A percentile compares a stretch with the other conserved stretches of the same genome.
Conservation (phyloP, 169 alveolate species). For the Plasmodium adleri region DNA sequence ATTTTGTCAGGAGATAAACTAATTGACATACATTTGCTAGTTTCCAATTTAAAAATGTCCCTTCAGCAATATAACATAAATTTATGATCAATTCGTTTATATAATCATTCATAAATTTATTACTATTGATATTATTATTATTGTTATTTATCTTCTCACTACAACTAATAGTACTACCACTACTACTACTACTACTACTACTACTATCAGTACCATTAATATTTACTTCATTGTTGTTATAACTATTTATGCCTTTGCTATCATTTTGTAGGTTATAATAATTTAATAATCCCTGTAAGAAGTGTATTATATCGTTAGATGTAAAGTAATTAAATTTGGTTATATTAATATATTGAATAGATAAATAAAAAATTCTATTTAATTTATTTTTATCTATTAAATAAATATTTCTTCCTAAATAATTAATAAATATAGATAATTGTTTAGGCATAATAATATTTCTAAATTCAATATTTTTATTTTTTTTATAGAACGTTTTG, state of each 20-base stretch:
- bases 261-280: constrained; percentile 1
- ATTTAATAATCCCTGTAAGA: constrained; percentile 57
- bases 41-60: constrained; percentile 30
- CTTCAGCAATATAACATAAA: constrained; percentile 44
- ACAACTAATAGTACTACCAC: not conserved
- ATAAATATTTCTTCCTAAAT: constrained; percentile 62
- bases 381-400: constrained; percentile 21
- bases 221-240: not conserved
- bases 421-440: constrained; percentile 41
- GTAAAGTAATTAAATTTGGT: constrained; percentile 59
- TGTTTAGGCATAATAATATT: constrained; percentile 71
- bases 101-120: not conserved
- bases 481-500: constrained; percentile 40
- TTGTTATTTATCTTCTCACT: no score
- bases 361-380: constrained; percentile 14
- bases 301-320: constrained; percentile 54
- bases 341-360: constrained; percentile 21
- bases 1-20: constrained; percentile 31
- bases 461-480: constrained; percentile 25
- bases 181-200: not conserved
- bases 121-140: no score
- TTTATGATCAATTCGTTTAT: constrained; percentile 14
- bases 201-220: not conserved
- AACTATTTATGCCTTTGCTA: not conserved
- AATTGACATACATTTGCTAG: constrained; percentile 55